These are phyloP conservation scores for Zygosaccharomyces bailii DNA, from an alignment of 805 yeast genomes.

Conservation along the genomic window DNA sequence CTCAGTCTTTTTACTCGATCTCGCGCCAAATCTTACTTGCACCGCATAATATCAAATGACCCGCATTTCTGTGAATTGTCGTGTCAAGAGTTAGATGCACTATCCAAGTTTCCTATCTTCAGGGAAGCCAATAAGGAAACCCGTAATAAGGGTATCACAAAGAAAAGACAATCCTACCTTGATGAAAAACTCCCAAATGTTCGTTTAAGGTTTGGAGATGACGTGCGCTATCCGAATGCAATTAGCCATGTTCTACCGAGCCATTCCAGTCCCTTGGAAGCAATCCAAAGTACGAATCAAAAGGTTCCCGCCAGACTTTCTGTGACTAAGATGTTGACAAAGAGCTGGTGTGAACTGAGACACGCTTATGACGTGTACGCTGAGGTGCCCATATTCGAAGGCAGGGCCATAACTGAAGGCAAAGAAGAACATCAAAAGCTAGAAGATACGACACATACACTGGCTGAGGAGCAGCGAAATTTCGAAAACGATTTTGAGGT, in stretches of 20 bases:
- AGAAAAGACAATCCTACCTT: constrained; percentile 18
- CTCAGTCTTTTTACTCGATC: not conserved
- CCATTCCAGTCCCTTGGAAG: constrained; percentile 21
- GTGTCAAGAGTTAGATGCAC: constrained; percentile 12
- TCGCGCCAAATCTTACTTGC: not conserved
- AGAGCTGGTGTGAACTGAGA: constrained; percentile 67
- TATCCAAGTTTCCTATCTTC: constrained; percentile 18
- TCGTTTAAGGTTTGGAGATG: constrained; percentile 20
- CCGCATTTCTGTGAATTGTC: constrained; percentile 2
- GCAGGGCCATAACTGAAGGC: constrained; percentile 47
- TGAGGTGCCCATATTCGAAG: constrained; percentile 37
- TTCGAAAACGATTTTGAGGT: constrained; percentile 22
- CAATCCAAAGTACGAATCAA: constrained; percentile 12
- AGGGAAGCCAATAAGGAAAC: not conserved
- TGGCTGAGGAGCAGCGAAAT: constrained; percentile 15
- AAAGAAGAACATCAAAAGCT: constrained; percentile 43
- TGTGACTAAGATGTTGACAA: constrained; percentile 58
- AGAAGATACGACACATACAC: constrained; percentile 47
- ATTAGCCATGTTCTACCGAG: constrained; percentile 20
- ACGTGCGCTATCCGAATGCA: constrained; percentile 15
- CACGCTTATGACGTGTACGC: constrained; percentile 52
- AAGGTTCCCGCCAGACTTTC: constrained; percentile 24
- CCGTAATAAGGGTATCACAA: constrained; percentile 5
- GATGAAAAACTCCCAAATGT: constrained; percentile 20
- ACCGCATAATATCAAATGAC: not conserved